Evolutionary conservation across 1,284 basidiomycete genomes (phyloP).

Genomic region (Cutaneotrichosporon daszewskae): DNA sequence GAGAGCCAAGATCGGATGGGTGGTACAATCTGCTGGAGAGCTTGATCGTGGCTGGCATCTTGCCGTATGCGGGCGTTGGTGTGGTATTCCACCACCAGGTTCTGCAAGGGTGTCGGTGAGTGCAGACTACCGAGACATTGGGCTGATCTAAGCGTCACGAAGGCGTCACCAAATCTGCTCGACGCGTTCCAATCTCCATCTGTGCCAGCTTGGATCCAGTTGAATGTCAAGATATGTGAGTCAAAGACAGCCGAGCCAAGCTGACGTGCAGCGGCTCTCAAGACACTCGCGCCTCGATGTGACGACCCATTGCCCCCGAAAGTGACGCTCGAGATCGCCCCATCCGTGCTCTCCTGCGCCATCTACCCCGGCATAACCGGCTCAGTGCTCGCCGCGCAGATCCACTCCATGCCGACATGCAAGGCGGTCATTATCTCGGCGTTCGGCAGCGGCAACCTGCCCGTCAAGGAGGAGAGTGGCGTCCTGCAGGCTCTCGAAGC

Average conservation of each 20-base stretch:
- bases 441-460: conserved; percentile 41
- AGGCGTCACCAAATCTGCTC: conserved; percentile 38
- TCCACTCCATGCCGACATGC: conserved; percentile 38
- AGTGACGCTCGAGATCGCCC: conserved; percentile 26
- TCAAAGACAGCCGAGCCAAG: conserved; percentile 1
- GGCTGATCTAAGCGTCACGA: conserved; percentile 26
- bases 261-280: conserved; percentile 16
- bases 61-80: conserved; percentile 41
- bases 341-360: conserved; percentile 30
- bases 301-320: conserved; percentile 22
- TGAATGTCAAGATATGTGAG: conserved; percentile 46
- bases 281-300: conserved; percentile 18
- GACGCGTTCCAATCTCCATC: conserved; percentile 40
- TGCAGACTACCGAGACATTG: not conserved
- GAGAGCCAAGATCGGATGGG: conserved; percentile 38
- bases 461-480: conserved; percentile 33
- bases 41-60: conserved; percentile 35
- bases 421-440: conserved; percentile 40
- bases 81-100: conserved; percentile 42
- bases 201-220: conserved; percentile 34
- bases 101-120: conserved; percentile 29
- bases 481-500: conserved; percentile 31
- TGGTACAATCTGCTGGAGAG: conserved; percentile 43
- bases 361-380: conserved; percentile 42
- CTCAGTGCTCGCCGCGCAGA: conserved; percentile 36